Conservation (phyloP, 2,329 filamentous ascomycete species). For the Ophiostoma himal-ulmi region DNA sequence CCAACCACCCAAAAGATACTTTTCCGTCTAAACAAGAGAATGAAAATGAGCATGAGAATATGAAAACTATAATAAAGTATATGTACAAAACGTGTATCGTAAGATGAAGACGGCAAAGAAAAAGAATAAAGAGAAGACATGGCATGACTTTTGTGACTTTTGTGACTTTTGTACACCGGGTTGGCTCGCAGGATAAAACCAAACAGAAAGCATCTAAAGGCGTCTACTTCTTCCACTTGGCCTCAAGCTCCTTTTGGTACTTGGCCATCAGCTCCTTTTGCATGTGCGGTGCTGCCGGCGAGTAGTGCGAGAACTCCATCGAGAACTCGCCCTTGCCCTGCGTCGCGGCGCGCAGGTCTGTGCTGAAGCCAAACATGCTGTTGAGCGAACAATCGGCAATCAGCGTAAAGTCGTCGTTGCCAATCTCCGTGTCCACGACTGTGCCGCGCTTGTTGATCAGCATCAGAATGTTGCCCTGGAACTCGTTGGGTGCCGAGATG, state of each 20-base stretch:
- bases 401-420: conserved; percentile 87
- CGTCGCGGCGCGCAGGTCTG: conserved; percentile 82
- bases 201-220: background rate
- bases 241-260: conserved; percentile 53
- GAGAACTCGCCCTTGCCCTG: conserved; percentile 98
- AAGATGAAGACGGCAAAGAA: background rate
- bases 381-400: conserved; percentile 90
- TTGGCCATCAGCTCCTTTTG: conserved; percentile 62
- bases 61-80: background rate
- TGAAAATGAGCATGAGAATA: too few species aligned
- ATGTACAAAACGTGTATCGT: conserved; percentile 6
- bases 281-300: conserved; percentile 75
- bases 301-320: conserved; percentile 98
- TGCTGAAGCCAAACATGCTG: conserved; percentile 96
- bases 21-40: background rate
- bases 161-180: background rate
- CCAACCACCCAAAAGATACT: background rate
- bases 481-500: conserved; percentile 91
- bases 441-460: conserved; percentile 94
- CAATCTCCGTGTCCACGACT: conserved; percentile 93
- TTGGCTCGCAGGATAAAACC: background rate
- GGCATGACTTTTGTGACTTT: background rate
- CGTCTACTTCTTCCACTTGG: conserved; percentile 48
- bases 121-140: conserved; percentile 4
- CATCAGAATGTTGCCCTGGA: conserved; percentile 92